Base-by-base conservation (phyloP, 352 stramenopile species). In the Globisporangium nunn region DNA sequence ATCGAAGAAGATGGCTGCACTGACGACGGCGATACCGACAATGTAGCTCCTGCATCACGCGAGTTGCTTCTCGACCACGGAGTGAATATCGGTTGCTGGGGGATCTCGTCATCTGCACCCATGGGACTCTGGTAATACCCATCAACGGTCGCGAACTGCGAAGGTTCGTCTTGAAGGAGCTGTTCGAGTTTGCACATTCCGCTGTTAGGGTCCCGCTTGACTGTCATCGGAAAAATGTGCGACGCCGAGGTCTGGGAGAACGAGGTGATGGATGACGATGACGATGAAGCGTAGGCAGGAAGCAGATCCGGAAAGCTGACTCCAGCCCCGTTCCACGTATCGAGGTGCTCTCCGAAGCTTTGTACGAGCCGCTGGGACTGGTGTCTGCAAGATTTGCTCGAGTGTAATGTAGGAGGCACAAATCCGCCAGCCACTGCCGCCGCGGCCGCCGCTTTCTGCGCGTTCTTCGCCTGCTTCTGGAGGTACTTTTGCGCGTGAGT, bases 401-500 rank as follows among this genome's bases (percentile, higher is more conserved):
- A 29, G 41, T 7, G 2, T 5, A 1, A 23, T 23, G 23, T 23
- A 46, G 14, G n/a, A 46, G 10, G 23, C 23, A 11, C 46, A 15
- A 23, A 12, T 11, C 37, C 50, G 7, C 1, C 41, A n/a, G 41
- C 31, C 10, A 57, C 61, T 10, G 64, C 66, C 17, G 68, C 73
- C 3, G 56, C 61, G 1, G 58, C 56, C 6, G 65, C 62, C 1
- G 64, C 64, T 46, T 87, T 85, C 49, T 84, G 63, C 0, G 77
- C 68, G 17, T 68, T 68, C 30, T 82, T 87, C 53, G 62, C 79
- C 54, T 93, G 81, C 68, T 95, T 96, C 58, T 94, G 87, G 18
- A 96, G 66, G 66, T 98, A 98, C 61, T 99, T 99, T 74, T 99
- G 96, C 0, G 96, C 96, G 58, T 99, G 96, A 3, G 88, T 98